phyloP scores from a whole-genome alignment of 805 yeast genomes.

The Dipodascus albidus region DNA sequence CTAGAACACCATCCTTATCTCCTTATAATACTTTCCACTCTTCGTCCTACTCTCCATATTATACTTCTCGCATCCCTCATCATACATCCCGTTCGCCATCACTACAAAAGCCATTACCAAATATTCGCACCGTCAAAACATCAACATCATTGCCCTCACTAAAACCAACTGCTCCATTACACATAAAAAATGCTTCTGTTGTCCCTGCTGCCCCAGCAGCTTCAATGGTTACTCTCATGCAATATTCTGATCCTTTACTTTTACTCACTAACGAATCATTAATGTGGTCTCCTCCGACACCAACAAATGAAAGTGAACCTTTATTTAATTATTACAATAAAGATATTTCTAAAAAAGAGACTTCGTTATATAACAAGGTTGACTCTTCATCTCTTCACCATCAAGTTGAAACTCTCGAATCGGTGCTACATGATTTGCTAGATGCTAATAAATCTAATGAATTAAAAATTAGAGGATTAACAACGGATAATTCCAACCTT shows the following conservation, averaged over 20 bases:
- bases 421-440: not conserved
- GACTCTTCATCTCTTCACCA: no score
- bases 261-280: no score
- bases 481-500: not conserved
- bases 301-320: no score
- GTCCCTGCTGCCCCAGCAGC: not conserved
- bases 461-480: not conserved
- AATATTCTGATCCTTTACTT: no score
- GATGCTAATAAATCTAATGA: not conserved
- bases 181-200: not conserved
- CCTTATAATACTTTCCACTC: no score
- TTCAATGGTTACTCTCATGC: not conserved
- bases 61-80: not conserved
- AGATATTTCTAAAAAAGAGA: no score
- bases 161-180: not conserved
- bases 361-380: no score
- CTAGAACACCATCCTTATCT: no score
- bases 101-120: not conserved
- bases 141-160: not conserved
- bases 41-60: not conserved
- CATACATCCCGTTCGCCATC: not conserved
- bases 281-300: no score
- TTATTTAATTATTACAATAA: no score
- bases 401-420: not conserved
- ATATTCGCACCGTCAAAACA: not conserved